Base-by-base conservation (phyloP, 176 grass and related monocot species). In the Carex cristatella region DNA sequence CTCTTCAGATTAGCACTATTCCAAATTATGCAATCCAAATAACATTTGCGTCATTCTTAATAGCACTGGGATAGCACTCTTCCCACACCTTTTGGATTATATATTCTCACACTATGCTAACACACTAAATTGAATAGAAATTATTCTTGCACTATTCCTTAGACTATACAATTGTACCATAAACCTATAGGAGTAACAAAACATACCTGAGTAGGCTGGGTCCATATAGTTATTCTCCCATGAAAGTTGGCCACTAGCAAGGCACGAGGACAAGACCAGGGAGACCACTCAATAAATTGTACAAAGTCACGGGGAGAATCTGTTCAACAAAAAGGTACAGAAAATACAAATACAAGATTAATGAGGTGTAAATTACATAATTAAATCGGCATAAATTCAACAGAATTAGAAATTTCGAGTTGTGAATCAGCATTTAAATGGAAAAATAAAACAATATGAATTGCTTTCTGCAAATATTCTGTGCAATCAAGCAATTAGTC, bases 281-380 rank as follows among this genome's bases (percentile, higher is more conserved):
- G 96, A 79, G 96, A 95, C 96, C 96, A 99, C 86, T 99, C 96
- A 87, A 95, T 94, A 88, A 95, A 95, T 79, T 95, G 96, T 69
- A 99, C 96, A 91, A 92, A 99, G 86, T 99, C 96, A 16, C 96
- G 87, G 55, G 96, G 96, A 89, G 96, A 99, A 94, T 99, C 96
- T 99, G 93, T 84, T 81, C 83, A 88, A 94, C 81, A 79, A 74
- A 84, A 51, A 83, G 83, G 31, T 31, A 66, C 40, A 68, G 33
- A 66, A 30, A 40, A 82, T 65, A 83, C 42, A 54, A 2, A 69
- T 69, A 11, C 37, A 55, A 69, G 16, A 69, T 83, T 16, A 55
- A 32, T 68, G 15, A 68, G 30, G 12, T 33, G 6, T 55, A 54
- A 11, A 49, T 13, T 13, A 81, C 59, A 81, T 2, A 28, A 37